Conservation (phyloP, 2,329 filamentous ascomycete species). For the Fusarium hostae region DNA sequence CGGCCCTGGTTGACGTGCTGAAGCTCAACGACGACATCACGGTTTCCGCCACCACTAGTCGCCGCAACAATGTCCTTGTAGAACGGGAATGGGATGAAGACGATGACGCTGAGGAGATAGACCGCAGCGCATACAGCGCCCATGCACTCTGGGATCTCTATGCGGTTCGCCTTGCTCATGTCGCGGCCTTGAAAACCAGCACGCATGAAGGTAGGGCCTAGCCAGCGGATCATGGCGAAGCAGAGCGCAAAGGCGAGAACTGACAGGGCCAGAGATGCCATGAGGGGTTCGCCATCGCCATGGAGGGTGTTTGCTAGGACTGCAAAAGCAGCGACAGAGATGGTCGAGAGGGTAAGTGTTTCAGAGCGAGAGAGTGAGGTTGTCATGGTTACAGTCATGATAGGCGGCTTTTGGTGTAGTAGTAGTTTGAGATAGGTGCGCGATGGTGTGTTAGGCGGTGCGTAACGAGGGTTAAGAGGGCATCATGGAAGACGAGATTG, state of each 20-base stretch:
- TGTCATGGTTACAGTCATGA: conserved; percentile 46
- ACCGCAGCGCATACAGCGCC: conserved; percentile 92
- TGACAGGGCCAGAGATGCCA: conserved; percentile 89
- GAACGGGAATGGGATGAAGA: conserved; percentile 96
- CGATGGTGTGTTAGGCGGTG: conserved; percentile 1
- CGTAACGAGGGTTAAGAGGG: conserved; percentile 10
- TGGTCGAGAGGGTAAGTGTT: conserved; percentile 65
- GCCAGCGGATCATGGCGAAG: conserved; percentile 92
- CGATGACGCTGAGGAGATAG: conserved; percentile 87
- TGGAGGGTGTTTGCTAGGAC: conserved; percentile 84
- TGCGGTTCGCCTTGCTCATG: conserved; percentile 75
- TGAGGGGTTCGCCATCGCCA: conserved; percentile 86
- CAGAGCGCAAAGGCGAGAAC: conserved; percentile 83
- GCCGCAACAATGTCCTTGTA: conserved; percentile 98
- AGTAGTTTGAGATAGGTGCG: not conserved
- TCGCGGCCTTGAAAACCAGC: conserved; percentile 92
- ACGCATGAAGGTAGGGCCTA: conserved; percentile 87
- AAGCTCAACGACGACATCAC: conserved; percentile 81
- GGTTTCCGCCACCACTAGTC: conserved; percentile 91
- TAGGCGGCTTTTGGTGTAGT: conserved; percentile 15
- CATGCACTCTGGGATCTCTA: conserved; percentile 95
- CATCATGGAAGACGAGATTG: conserved; percentile 18
- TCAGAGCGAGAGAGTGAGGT: conserved; percentile 62
- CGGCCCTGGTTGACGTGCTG: conserved; percentile 83
- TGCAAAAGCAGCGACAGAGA: conserved; percentile 76